Percentiles rank a stretch among this genome's conserved stretches.
Evolutionary conservation across 2,329 filamentous ascomycete species (phyloP).

Genomic region (Arthrocladium fulminans): DNA sequence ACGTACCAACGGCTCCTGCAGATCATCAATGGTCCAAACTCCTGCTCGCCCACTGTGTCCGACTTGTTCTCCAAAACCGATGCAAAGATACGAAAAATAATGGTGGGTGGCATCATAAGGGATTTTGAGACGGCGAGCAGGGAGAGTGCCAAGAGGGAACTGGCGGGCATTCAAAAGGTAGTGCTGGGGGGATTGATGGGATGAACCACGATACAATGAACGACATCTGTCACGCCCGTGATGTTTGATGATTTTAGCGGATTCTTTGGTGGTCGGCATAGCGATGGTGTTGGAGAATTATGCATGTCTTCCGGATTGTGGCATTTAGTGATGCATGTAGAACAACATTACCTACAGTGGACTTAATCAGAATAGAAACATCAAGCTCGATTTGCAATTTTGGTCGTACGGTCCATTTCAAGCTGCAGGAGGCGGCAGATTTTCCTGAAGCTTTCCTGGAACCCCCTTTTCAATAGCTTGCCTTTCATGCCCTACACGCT

Average conservation of each 20-base stretch:
- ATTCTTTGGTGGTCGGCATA: not conserved
- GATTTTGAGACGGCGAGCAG: constrained; percentile 89
- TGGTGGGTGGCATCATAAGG: constrained; percentile 75
- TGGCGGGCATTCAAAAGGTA: constrained; percentile 77
- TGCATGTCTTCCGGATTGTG: not conserved
- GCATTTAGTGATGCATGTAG: not conserved
- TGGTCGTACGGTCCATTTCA: no score
- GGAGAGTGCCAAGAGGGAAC: constrained; percentile 65
- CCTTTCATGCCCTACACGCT: no score
- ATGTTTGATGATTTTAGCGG: not conserved
- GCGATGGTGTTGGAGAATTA: not conserved
- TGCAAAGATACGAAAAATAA: constrained; percentile 73
- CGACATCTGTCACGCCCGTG: not conserved
- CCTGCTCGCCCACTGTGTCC: constrained; percentile 61
- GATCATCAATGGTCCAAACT: constrained; percentile 64
- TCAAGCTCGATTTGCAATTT: no score
- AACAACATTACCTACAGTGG: not conserved
- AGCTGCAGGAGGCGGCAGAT: no score
- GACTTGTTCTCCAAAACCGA: constrained; percentile 90
- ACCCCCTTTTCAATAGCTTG: no score
- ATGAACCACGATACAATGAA: not conserved
- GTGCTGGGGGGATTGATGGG: constrained; percentile 77
- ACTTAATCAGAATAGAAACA: not conserved
- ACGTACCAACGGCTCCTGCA: constrained; percentile 72
- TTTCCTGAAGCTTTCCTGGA: no score